Evolutionary conservation across 306 rosid species (phyloP), one percentile per base, ranked within the genome.

Genomic region (Prunus davidiana): DNA sequence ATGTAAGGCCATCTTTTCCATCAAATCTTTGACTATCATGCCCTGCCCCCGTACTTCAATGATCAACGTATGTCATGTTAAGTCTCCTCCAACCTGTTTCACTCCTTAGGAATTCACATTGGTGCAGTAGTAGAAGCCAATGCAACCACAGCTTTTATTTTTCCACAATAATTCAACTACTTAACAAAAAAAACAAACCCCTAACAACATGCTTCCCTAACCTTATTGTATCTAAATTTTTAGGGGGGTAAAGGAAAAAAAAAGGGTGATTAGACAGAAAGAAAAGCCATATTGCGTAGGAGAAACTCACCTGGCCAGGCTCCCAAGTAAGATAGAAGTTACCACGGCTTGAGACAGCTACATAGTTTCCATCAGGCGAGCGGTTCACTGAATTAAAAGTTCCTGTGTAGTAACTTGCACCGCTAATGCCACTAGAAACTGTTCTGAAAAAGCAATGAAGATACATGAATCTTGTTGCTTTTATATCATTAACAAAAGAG

Each of bases 261-360:
- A 30, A 34, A 43, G 6, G 18, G 30, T 2, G 16, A 71, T 20
- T 64, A 54, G 20, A 56, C 7, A 68, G 54, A 71, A 51, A 71
- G 52, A 71, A 22, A 77, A 60, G 56, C 55, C 19, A 63, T 57
- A 77, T 64, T 76, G 13, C 61, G 64, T 71, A 62, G 61, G 74
- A 79, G 67, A 64, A 51, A 71, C 82, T 86, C 75, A 90, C 98
- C 97, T 94, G 98, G 70, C 98, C 97, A 78, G 97, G 98, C 84
- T 94, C 95, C 98, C 98, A 94, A 67, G 98, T 92, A 75, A 94
- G 84, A 79, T 85, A 94, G 92, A 94, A 94, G 91, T 94, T 94
- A 54, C 98, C 98, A 50, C 97, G 97, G 85, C 97, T 94, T 30
- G 98, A 94, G 80, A 94, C 98, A 46, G 97, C 98, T 61, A 94